These are phyloP conservation scores for Pestalotiopsis sp. DNA, from an alignment of 2,329 filamentous ascomycete species.

Conservation along the genomic window DNA sequence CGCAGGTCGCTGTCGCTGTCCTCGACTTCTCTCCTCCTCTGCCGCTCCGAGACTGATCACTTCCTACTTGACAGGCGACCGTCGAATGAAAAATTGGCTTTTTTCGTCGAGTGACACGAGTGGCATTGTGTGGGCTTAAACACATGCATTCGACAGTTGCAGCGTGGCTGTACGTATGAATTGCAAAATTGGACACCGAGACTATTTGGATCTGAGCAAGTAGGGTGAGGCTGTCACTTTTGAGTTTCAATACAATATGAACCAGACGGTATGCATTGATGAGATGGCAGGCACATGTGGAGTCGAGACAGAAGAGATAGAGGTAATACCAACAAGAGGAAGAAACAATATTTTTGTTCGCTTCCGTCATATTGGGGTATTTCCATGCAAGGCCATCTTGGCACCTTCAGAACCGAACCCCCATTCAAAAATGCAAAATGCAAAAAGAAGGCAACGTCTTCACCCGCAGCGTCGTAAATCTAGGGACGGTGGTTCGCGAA, in stretches of 20 bases:
- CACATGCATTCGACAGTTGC: not conserved
- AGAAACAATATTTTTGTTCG: not conserved
- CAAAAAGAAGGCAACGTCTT: no score
- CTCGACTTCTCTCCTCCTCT: not conserved
- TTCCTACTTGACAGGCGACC: not conserved
- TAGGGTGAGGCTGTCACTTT: not conserved
- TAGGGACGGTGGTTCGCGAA: no score
- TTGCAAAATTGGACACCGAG: not conserved
- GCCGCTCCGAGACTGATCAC: not conserved
- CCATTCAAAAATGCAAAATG: no score
- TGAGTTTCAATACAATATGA: not conserved
- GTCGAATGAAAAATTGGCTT: not conserved
- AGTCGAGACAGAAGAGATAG: not conserved
- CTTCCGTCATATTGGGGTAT: not conserved
- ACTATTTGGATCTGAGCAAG: not conserved
- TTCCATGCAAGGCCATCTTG: not conserved
- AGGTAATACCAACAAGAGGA: not conserved
- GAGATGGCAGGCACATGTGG: not conserved
- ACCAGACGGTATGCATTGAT: not conserved
- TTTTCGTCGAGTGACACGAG: not conserved
- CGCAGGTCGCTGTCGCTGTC: not conserved
- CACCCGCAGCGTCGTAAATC: no score
- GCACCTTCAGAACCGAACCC: no score
- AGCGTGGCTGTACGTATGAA: conserved; percentile 1
- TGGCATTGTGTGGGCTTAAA: not conserved